A percentile compares a stretch with the other conserved stretches of the same genome.
phyloP scores from a whole-genome alignment of 2,329 filamentous ascomycete genomes.

The Cladosporium cucumerinum region DNA sequence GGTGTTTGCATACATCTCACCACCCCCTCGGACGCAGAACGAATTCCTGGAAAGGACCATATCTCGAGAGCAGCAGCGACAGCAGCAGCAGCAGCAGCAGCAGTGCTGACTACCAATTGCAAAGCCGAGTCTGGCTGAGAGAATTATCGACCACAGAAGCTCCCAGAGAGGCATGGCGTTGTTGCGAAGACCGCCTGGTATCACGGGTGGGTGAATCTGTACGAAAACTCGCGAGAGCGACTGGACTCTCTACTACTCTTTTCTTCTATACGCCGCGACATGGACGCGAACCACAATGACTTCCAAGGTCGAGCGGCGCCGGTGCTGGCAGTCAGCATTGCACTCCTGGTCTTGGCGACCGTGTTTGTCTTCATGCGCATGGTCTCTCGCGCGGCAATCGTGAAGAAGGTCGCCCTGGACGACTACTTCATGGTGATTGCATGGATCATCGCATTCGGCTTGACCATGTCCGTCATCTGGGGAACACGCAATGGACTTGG shows the following conservation, averaged over 20 bases:
- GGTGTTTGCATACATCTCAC: neutral
- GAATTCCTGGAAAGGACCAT: neutral
- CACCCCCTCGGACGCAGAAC: neutral
- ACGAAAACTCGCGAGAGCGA: neutral
- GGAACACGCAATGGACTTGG: conserved; percentile 65
- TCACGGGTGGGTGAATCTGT: conserved; percentile 12
- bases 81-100: neutral
- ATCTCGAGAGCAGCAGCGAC: neutral
- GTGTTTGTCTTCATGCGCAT: conserved; percentile 73
- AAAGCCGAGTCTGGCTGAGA: neutral
- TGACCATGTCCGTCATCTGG: conserved; percentile 64
- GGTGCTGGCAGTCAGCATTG: conserved; percentile 68
- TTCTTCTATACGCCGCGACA: conserved; percentile 18
- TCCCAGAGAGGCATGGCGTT: conserved; percentile 9
- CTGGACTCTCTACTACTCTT: neutral
- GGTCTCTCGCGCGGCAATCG: conserved; percentile 68
- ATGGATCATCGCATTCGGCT: conserved; percentile 68
- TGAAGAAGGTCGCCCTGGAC: conserved; percentile 69
- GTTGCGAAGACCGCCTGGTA: conserved; percentile 15
- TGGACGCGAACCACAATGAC: conserved; percentile 26
- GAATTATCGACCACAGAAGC: neutral
- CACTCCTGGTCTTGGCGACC: conserved; percentile 66
- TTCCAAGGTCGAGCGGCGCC: conserved; percentile 36
- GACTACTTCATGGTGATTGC: conserved; percentile 79
- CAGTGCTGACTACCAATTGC: neutral